These are phyloP conservation scores for Senecio squalidus DNA, from an alignment of 140 eudicot species.

Conservation along the genomic window DNA sequence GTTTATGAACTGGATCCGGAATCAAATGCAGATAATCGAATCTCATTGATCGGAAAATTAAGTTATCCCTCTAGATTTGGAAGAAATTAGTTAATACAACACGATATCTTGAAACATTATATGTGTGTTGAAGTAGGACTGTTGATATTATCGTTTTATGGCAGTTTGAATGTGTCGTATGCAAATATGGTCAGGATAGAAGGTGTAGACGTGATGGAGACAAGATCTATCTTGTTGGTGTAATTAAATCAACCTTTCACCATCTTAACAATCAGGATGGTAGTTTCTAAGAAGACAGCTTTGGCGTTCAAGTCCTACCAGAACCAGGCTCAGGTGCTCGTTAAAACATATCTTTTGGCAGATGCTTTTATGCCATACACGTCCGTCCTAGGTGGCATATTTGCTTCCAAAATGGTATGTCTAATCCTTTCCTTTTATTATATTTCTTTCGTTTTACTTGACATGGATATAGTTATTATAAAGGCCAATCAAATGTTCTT, in stretches of 20 bases:
- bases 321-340: constrained; percentile 65
- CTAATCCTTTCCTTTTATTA: constrained; percentile 8
- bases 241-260: constrained; percentile 18
- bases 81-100: too few species aligned
- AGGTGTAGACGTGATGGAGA: constrained; percentile 22
- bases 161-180: not conserved
- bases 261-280: constrained; percentile 30
- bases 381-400: constrained; percentile 61
- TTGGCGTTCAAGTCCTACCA: constrained; percentile 64
- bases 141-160: too few species aligned
- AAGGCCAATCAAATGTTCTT: not conserved
- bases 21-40: too few species aligned
- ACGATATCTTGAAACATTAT: too few species aligned
- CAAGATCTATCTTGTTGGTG: constrained; percentile 24
- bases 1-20: too few species aligned
- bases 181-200: constrained; percentile 26
- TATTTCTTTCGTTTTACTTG: constrained; percentile 10
- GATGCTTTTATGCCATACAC: constrained; percentile 88
- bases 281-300: constrained; percentile 47
- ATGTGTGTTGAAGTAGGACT: too few species aligned
- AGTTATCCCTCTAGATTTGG: too few species aligned
- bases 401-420: constrained; percentile 77
- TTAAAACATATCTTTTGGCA: constrained; percentile 63
- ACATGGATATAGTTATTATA: constrained; percentile 3
- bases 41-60: too few species aligned